Evolutionary conservation across 73 alveolate species (phyloP), one percentile per base, ranked within the genome.

Genomic region (Paramecium primaurelia): DNA sequence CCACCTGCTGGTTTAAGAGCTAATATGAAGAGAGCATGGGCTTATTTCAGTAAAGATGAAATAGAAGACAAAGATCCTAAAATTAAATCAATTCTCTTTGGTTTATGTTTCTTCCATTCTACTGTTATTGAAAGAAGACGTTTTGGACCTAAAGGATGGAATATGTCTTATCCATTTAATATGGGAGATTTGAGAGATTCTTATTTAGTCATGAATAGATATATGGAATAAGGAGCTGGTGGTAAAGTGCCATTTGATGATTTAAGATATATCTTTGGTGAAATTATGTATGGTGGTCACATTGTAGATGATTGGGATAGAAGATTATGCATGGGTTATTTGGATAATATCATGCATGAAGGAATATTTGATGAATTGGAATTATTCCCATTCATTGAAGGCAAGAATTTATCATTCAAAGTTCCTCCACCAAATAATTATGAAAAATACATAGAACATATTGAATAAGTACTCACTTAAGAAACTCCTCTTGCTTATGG

Each of bases 141-240:
- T 98, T 99, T 99, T 96, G 99, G 99, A 26, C 99, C 99, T 34
- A 97, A 98, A 95, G 99, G 99, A 69, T 99, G 99, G 99, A 99
- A 99, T 93, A 98, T 98, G 99, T 96, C 96, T 93, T 99, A 99
- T 96, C 99, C 99, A 49, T 99, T 99, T 97, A 96, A 96, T 88
- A 95, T 96, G 80, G 99, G 99, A 77, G 99, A 99, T 92, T 96
- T 99, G 75, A 97, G 99, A 92, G 99, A 99, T 94, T 99, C 99
- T 3, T 99, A 99, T 59, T 96, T 98, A 30, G 99, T 99, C 36
- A 98, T 96, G 73, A 95, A 95, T 49, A 98, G 97, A 96, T 98
- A 98, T 92, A 97, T 98, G 96, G 99, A 98, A 95, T 88, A 95
- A 71, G 94, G 94, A 58, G 99, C 99, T 10, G 99, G 99, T 11